Base-by-base conservation (phyloP, 345 rosid species). In the Geranium rotundifolium region DNA sequence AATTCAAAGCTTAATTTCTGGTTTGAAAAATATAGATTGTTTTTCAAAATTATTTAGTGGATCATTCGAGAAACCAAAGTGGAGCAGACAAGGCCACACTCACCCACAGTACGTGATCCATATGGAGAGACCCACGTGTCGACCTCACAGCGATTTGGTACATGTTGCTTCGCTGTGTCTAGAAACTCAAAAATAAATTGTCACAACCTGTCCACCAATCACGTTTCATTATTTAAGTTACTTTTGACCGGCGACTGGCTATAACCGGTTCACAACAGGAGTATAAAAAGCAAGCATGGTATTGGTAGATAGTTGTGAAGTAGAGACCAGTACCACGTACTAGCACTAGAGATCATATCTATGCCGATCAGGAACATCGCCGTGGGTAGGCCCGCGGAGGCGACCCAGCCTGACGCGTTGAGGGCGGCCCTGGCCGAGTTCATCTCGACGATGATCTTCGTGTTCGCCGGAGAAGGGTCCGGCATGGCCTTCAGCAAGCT, bases 341-440 rank as follows among this genome's bases (percentile, higher is more conserved):
- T 56, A n/a, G 5, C 17, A 23, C 20, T 9, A 14, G n/a, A 8
- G 23, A 17, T 4, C 57, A 56, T 2, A 20, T 19, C 50, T 52
- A 90, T 90, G 97, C 97, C 97, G 77, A 68, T 90, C 80, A 82
- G 93, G 68, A 80, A 86, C 82, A 84, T 90, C 17, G 91, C 97
- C 63, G 13, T 90, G 20, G 97, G 97, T 54, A 78, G 81, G 29
- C 84, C 89, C 2, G 71, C 62, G 6, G 97, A 90, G 58, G 80
- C 93, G 1, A 69, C 82, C 16, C 85, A 77, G 13, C 97, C 97
- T 0, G 86, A 82, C 55, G 79, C 89, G 63, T 76, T 84, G 15
- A 90, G 65, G 73, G 91, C 89, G 15, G 95, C 86, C 4, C 76
- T 90, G 78, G 97, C 97, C 57, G 97, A 90, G 86, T 90, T 90